These are phyloP conservation scores for Podila clonocystis DNA, from an alignment of 192 early-diverging fungal species.

Conservation along the genomic window DNA sequence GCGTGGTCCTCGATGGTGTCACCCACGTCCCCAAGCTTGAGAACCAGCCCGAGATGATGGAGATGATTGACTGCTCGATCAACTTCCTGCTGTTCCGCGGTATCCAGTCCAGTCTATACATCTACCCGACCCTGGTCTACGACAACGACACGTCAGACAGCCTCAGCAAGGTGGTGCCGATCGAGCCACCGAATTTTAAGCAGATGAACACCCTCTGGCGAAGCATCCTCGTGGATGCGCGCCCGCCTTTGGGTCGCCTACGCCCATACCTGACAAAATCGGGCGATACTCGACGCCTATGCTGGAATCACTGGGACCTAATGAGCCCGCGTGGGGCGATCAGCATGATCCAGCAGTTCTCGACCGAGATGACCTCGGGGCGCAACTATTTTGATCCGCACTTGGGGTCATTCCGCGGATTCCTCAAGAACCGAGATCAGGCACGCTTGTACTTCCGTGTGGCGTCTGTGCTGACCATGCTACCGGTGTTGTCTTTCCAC, in stretches of 20 bases:
- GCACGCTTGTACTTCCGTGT: conserved; percentile 14
- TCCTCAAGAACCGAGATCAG: conserved; percentile 11
- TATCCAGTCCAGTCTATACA: not conserved
- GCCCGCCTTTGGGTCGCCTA: not conserved
- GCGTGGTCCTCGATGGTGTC: conserved; percentile 6
- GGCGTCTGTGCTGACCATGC: conserved; percentile 19
- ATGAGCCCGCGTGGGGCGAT: conserved; percentile 10
- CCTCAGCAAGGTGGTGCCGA: not conserved
- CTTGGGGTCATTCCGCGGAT: conserved; percentile 13
- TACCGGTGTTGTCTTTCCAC: conserved; percentile 12
- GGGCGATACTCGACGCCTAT: conserved; percentile 25
- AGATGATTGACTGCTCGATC: conserved; percentile 10
- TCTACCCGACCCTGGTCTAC: not conserved
- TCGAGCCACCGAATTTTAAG: not conserved
- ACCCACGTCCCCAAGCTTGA: conserved; percentile 1
- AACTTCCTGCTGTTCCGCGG: conserved; percentile 10
- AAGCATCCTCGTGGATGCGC: not conserved
- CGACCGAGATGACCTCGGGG: conserved; percentile 7
- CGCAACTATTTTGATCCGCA: conserved; percentile 7
- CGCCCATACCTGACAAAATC: conserved; percentile 9
- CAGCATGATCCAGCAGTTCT: conserved; percentile 11
- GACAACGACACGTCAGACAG: not conserved
- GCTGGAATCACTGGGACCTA: conserved; percentile 7
- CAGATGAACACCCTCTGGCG: not conserved
- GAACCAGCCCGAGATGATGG: conserved; percentile 5